Evolutionary conservation across 208 protist species (phyloP).

Genomic region (Wallacemonas rigidus): DNA sequence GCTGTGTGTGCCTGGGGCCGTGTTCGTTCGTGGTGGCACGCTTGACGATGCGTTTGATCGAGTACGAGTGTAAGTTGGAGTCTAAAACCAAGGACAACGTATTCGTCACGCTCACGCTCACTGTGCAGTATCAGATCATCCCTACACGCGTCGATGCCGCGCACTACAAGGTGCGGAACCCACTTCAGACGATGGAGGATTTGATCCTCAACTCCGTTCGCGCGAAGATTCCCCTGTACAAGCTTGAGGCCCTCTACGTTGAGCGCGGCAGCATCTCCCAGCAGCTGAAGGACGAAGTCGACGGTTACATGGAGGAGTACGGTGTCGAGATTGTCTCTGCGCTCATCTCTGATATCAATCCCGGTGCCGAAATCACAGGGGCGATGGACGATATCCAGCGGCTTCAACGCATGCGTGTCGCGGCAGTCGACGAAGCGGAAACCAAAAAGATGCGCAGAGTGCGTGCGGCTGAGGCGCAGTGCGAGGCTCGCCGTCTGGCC

Average conservation of each 20-base stretch:
- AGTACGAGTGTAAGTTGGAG: conserved; percentile 41
- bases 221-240: conserved; percentile 72
- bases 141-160: conserved; percentile 35
- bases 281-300: conserved; percentile 70
- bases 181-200: conserved; percentile 47
- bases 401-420: conserved; percentile 69
- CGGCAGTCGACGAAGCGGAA: conserved; percentile 75
- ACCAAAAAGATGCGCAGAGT: conserved; percentile 70
- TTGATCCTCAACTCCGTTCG: conserved; percentile 77
- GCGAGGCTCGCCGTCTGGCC: conserved; percentile 60
- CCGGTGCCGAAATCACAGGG: conserved; percentile 46
- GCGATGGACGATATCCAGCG: conserved; percentile 84
- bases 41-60: conserved; percentile 52
- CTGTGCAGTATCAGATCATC: conserved; percentile 63
- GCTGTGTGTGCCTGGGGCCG: conserved; percentile 60
- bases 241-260: conserved; percentile 79
- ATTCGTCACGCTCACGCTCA: conserved; percentile 61
- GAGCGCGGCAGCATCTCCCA: conserved; percentile 76
- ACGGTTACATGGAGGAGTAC: conserved; percentile 54
- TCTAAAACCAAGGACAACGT: conserved; percentile 91
- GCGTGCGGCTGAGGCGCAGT: conserved; percentile 73
- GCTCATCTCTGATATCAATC: conserved; percentile 80
- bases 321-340: conserved; percentile 74
- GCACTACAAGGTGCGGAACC: conserved; percentile 52
- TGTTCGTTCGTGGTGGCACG: conserved; percentile 30